Percentiles rank a stretch among this genome's conserved stretches.
phyloP scores from a whole-genome alignment of 176 grass and related monocot genomes.

The Thinopyrum elongatum region DNA sequence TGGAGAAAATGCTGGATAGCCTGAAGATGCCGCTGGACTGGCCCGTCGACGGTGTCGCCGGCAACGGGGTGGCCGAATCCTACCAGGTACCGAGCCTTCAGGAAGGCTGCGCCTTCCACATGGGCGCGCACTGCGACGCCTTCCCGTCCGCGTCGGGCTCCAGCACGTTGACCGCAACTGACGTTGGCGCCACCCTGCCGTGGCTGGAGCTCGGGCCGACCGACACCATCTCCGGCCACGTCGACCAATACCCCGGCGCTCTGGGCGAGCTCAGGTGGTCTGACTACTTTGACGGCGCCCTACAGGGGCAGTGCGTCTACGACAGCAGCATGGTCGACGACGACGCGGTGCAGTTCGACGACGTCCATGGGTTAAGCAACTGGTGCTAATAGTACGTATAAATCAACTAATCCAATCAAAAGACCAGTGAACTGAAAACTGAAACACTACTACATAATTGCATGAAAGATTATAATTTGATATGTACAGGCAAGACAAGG shows the following conservation, averaged over 20 bases:
- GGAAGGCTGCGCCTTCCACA: conserved; percentile 9
- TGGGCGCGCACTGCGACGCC: conserved; percentile 30
- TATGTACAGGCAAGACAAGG: conserved; percentile 1
- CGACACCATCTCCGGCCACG: conserved; percentile 7
- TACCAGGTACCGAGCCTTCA: conserved; percentile 20
- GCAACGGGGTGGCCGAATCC: neutral
- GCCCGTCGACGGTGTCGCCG: neutral
- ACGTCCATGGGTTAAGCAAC: conserved; percentile 42
- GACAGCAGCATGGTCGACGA: conserved; percentile 23
- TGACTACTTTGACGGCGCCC: conserved; percentile 51
- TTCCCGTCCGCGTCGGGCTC: conserved; percentile 34
- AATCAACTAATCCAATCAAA: neutral
- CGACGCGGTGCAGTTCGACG: conserved; percentile 25
- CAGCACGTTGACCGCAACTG: conserved; percentile 32
- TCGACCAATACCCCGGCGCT: conserved; percentile 33
- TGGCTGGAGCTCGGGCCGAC: conserved; percentile 36
- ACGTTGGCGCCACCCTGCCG: conserved; percentile 8
- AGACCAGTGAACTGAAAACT: neutral
- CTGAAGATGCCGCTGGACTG: conserved; percentile 32
- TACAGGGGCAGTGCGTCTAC: conserved; percentile 48
- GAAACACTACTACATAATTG: neutral
- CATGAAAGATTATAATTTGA: neutral
- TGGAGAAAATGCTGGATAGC: conserved; percentile 11
- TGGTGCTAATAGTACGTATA: conserved; percentile 36
- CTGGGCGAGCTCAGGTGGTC: conserved; percentile 57